A percentile compares a stretch with the other conserved stretches of the same genome.
phyloP scores from a whole-genome alignment of 257 asterid species.

The Parsonsia alboflavescens region DNA sequence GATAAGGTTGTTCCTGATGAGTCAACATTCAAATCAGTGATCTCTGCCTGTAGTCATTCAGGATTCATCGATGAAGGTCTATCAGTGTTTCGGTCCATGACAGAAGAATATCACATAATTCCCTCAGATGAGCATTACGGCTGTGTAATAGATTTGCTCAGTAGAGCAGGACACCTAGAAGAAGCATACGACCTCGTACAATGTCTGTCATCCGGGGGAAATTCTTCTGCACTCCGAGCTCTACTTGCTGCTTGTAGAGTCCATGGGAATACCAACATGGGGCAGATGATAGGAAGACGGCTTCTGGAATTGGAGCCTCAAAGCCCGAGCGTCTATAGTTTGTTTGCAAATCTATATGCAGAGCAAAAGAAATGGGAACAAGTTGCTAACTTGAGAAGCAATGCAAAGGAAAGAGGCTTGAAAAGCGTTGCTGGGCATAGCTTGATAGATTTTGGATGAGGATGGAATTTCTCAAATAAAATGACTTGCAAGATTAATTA shows the following conservation, averaged over 20 bases:
- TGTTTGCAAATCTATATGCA: constrained; percentile 50
- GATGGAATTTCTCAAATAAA: background rate
- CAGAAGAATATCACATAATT: constrained; percentile 30
- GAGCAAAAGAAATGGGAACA: constrained; percentile 53
- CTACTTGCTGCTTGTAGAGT: constrained; percentile 51
- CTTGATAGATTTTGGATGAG: constrained; percentile 29
- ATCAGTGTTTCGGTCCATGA: constrained; percentile 36
- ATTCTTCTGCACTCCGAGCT: constrained; percentile 38
- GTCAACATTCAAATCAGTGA: constrained; percentile 44
- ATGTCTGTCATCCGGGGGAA: constrained; percentile 22
- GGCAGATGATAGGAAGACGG: constrained; percentile 40
- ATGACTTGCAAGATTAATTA: background rate
- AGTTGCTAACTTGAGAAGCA: constrained; percentile 31
- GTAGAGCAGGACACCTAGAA: constrained; percentile 52
- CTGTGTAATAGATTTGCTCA: constrained; percentile 53
- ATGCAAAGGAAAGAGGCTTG: constrained; percentile 41
- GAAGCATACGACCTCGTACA: constrained; percentile 41
- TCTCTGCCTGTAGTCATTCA: constrained; percentile 60
- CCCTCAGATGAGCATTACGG: constrained; percentile 61
- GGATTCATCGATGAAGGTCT: constrained; percentile 47
- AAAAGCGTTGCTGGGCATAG: constrained; percentile 46
- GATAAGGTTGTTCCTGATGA: constrained; percentile 34
- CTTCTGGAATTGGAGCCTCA: constrained; percentile 39
- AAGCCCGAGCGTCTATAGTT: constrained; percentile 34
- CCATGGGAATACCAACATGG: constrained; percentile 38